phyloP scores from a whole-genome alignment of 208 protist genomes.

The Novymonas esmeraldas region DNA sequence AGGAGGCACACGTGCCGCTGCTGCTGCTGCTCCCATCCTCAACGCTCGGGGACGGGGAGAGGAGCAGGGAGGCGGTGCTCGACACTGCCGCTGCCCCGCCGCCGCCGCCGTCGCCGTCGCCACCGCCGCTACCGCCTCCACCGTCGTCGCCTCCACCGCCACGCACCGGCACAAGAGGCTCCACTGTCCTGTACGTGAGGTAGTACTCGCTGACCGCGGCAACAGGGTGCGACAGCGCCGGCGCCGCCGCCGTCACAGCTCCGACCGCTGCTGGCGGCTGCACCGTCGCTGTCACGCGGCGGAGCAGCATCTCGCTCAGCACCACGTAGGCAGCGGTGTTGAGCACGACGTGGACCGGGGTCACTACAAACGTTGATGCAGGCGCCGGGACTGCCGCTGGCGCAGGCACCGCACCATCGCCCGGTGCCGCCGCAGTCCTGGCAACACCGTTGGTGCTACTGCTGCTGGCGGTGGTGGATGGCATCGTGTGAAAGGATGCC shows the following conservation, averaged over 20 bases:
- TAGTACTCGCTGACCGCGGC: constrained; percentile 1
- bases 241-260: neutral
- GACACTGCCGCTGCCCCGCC: too few relatives aligned
- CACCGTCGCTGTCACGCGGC: neutral
- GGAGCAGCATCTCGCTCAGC: constrained; percentile 20
- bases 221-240: neutral
- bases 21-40: neutral
- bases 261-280: constrained; percentile 1
- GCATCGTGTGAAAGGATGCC: constrained; percentile 29
- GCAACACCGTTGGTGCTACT: neutral
- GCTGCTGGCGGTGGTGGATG: constrained; percentile 14
- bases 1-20: neutral
- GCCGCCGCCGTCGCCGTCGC: too few relatives aligned
- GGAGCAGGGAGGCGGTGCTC: neutral
- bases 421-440: neutral
- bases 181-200: constrained; percentile 4
- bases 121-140: too few relatives aligned
- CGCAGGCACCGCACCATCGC: neutral
- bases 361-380: constrained; percentile 25
- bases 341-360: constrained; percentile 29
- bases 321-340: constrained; percentile 26
- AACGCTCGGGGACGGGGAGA: neutral
- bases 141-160: too few relatives aligned
- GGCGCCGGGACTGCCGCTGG: neutral
- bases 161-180: neutral